Percentiles rank a stretch among this genome's conserved stretches.
Conservation (phyloP, 2,329 filamentous ascomycete genomes). For the Fusarium luffae region DNA sequence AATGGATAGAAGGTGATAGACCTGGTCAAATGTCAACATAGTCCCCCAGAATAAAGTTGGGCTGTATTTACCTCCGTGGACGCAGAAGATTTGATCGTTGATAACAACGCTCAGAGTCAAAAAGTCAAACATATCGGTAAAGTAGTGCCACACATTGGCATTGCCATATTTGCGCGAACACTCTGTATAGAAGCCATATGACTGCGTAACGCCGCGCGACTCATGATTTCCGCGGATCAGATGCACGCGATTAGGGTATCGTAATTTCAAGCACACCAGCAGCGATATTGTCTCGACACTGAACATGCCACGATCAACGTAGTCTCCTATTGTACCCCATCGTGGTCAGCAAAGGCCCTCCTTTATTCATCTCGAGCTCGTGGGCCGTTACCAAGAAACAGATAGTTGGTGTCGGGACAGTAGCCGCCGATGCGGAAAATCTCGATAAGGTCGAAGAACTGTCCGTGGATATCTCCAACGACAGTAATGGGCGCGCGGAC, state of each 20-base stretch:
- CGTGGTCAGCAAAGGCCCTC: constrained; percentile 19
- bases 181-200: constrained; percentile 98
- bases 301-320: constrained; percentile 98
- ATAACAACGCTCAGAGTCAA: constrained; percentile 96
- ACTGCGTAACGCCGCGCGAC: constrained; percentile 96
- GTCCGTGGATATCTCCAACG: constrained; percentile 97
- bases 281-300: constrained; percentile 99
- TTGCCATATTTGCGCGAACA: constrained; percentile 98
- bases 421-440: constrained; percentile 98
- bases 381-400: constrained; percentile 81
- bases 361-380: not conserved
- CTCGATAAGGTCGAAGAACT: constrained; percentile 99
- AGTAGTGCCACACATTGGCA: constrained; percentile 99
- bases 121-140: constrained; percentile 99
- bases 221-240: constrained; percentile 98
- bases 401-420: constrained; percentile 97
- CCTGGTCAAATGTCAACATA: constrained; percentile 57
- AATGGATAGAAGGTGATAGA: constrained; percentile 90
- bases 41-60: not conserved
- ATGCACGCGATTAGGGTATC: constrained; percentile 95
- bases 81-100: constrained; percentile 98
- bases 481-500: constrained; percentile 96
- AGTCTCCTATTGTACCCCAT: constrained; percentile 74
- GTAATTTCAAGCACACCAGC: constrained; percentile 94
- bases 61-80: constrained; percentile 77